phyloP scores from a whole-genome alignment of 768 basidiomycete genomes.

The Fomitopsis serialis region DNA sequence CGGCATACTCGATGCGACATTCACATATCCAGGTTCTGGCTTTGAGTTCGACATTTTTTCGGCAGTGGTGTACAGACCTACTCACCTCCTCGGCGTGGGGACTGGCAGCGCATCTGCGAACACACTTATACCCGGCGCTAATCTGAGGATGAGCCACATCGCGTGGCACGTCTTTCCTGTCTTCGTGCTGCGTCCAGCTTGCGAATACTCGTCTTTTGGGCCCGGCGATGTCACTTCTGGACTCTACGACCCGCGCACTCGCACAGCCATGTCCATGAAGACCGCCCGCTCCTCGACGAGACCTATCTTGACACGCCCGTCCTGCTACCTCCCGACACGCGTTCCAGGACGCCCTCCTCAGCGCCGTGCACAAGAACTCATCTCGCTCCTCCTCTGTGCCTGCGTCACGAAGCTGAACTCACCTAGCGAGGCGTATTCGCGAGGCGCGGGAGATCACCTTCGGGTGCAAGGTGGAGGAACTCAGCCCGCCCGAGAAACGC shows the following conservation, averaged over 20 bases:
- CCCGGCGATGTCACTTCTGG: no score
- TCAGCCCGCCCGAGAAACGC: slow-evolving; percentile 22
- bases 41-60: no score
- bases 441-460: slow-evolving; percentile 26
- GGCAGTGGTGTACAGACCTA: no score
- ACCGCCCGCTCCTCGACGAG: slow-evolving; percentile 24
- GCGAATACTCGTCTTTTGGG: no score
- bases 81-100: no score
- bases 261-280: slow-evolving; percentile 11
- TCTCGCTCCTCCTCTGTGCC: slow-evolving; percentile 11
- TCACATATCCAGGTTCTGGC: no score
- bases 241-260: slow-evolving; percentile 24
- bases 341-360: slow-evolving; percentile 15
- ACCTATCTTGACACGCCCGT: slow-evolving; percentile 26
- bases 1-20: no score
- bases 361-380: neutral
- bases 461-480: slow-evolving; percentile 30
- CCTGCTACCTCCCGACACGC: slow-evolving; percentile 29
- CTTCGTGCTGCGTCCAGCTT: no score
- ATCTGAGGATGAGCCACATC: no score
- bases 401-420: slow-evolving; percentile 2
- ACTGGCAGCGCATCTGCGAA: no score
- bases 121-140: no score
- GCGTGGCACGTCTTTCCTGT: no score
- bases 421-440: slow-evolving; percentile 23